Conservation (phyloP, 2,329 filamentous ascomycete species). For the Alternaria brassicicola region DNA sequence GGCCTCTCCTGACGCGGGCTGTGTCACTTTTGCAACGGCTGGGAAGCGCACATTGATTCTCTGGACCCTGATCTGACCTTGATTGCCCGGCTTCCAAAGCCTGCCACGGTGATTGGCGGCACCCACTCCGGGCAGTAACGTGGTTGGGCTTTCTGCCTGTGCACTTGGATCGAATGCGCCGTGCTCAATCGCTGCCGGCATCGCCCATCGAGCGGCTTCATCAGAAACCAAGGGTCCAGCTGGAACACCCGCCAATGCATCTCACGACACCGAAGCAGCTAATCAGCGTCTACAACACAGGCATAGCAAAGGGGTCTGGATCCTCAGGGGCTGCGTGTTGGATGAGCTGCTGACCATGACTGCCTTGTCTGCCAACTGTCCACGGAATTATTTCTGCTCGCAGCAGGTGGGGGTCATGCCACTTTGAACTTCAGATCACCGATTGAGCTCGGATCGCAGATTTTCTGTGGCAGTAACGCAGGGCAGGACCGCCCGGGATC, state of each 20-base stretch:
- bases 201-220: conserved; percentile 13
- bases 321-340: background rate
- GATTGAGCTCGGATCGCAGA: background rate
- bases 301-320: conserved; percentile 10
- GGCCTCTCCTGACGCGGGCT: background rate
- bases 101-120: conserved; percentile 2
- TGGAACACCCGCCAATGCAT: conserved; percentile 5
- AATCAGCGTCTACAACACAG: conserved; percentile 12
- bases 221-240: conserved; percentile 3
- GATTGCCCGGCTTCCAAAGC: background rate
- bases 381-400: background rate
- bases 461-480: background rate
- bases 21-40: conserved; percentile 2
- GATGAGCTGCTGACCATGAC: background rate
- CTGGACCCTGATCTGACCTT: conserved; percentile 16
- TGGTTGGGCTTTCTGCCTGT: background rate
- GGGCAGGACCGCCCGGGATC: background rate
- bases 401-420: background rate
- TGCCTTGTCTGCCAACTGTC: background rate
- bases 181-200: conserved; percentile 29
- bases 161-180: conserved; percentile 19
- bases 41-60: background rate
- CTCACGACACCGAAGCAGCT: conserved; percentile 8
- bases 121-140: background rate
- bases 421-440: background rate